Base-by-base conservation (phyloP, 1,284 basidiomycete species). In the Pascua sp. region DNA sequence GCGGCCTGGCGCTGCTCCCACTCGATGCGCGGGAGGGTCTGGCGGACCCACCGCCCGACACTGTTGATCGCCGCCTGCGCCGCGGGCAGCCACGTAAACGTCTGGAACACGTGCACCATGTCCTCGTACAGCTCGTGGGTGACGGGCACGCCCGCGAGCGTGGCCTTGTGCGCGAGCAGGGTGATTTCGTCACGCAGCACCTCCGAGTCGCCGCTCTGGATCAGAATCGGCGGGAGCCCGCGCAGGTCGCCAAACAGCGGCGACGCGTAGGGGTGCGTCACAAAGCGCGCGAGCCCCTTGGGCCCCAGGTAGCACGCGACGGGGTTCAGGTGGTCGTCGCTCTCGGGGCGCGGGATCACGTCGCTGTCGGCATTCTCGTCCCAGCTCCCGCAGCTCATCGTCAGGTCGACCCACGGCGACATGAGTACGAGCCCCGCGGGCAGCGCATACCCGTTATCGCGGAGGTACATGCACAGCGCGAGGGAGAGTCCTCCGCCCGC, bases 301-400 rank as follows among this genome's bases (percentile, higher is more conserved):
- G 90, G 88, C 11, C 95, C 95, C 4, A 98, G 86, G 70, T 97
- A 96, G 63, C 94, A 88, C 16, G 85, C 85, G 49, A 98, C 88
- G 0, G 96, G 95, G 72, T 98, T 91, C 70, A 98, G 83, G 69
- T 94, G 92, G 67, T 92, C 90, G 53, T 86, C 88, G 42, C 85
- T 84, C 47, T 83, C 72, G 70, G 50, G 90, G 84, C 83, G 81
- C 1, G 90, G 89, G 0, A 93, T 85, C 40, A 93, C 85, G 72
- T 92, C 90, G 69, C 82, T 90, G 16, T 81, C 81, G 15, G 89
- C 86, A 73, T 97, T 97, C 53, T 89, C 90, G 52, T 97, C 92
- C 95, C 95, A 98, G 40, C 91, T 94, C 62, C 95, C 91, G 75
- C 94, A 98, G 61, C 91, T 95, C 85, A 95, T 88, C 0, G 91